These are phyloP conservation scores for Coniosporium apollinis DNA, from an alignment of 495 filamentous ascomycete genomes.

Conservation along the genomic window DNA sequence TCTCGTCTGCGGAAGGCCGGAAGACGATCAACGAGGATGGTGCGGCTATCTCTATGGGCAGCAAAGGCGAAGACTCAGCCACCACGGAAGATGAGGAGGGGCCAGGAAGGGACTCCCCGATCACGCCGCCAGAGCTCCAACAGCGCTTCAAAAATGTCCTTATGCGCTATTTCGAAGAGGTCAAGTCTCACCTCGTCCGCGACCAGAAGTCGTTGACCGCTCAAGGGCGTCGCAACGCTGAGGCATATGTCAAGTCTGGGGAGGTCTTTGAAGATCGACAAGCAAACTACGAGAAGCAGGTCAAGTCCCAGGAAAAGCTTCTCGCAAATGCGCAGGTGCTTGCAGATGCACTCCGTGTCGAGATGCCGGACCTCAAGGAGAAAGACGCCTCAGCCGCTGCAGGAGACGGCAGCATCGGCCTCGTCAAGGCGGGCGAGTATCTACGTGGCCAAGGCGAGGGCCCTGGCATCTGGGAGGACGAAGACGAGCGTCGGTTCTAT, in stretches of 20 bases:
- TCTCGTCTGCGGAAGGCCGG: slow-evolving; percentile 49
- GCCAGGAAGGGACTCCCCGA: slow-evolving; percentile 44
- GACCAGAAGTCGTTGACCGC: slow-evolving; percentile 72
- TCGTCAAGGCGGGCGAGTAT: slow-evolving; percentile 89
- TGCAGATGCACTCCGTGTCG: slow-evolving; percentile 72
- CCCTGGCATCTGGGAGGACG: slow-evolving; percentile 97
- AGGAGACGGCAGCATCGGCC: slow-evolving; percentile 64
- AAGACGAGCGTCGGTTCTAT: slow-evolving; percentile 94
- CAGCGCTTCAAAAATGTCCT: slow-evolving; percentile 79
- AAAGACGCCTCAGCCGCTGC: slow-evolving; percentile 48
- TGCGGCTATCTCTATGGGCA: slow-evolving; percentile 34
- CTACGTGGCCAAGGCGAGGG: slow-evolving; percentile 79
- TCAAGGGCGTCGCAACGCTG: slow-evolving; percentile 85
- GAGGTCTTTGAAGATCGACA: slow-evolving; percentile 98
- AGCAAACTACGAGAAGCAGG: slow-evolving; percentile 80
- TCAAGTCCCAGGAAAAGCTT: slow-evolving; percentile 82
- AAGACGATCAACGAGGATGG: slow-evolving; percentile 80
- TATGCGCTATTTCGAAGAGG: slow-evolving; percentile 80
- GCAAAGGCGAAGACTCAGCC: slow-evolving; percentile 33
- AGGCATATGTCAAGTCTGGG: slow-evolving; percentile 95
- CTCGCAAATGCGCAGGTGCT: slow-evolving; percentile 80
- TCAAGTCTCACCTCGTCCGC: slow-evolving; percentile 71
- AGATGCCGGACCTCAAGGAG: slow-evolving; percentile 87
- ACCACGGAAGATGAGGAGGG: slow-evolving; percentile 28
- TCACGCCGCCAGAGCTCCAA: slow-evolving; percentile 59